phyloP scores from a whole-genome alignment of 2,329 filamentous ascomycete species.

The Trichophyton mentagrophytes region DNA sequence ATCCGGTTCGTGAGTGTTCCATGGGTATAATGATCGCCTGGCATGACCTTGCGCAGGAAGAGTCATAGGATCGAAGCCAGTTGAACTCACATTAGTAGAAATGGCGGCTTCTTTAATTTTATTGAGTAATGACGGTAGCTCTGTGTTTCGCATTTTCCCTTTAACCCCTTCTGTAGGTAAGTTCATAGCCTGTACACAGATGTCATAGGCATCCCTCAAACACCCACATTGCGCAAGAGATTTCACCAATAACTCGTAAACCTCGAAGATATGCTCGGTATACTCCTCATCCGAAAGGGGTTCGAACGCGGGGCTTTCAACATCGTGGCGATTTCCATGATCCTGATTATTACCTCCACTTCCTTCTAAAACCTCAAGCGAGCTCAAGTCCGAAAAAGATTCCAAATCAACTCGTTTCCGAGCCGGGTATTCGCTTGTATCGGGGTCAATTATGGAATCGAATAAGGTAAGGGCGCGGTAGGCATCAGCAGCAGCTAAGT shows the following conservation, averaged over 20 bases:
- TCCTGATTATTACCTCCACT: slow-evolving; percentile 22
- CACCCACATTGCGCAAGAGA: slow-evolving; percentile 29
- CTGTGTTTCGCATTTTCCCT: neutral
- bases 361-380: neutral
- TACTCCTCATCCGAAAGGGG: slow-evolving; percentile 11
- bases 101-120: slow-evolving; percentile 16
- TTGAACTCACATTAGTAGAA: slow-evolving; percentile 13
- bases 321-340: slow-evolving; percentile 21
- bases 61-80: slow-evolving; percentile 20
- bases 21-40: slow-evolving; percentile 47
- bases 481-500: slow-evolving; percentile 78
- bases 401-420: slow-evolving; percentile 24
- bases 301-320: slow-evolving; percentile 26
- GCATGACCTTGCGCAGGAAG: slow-evolving; percentile 30
- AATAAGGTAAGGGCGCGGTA: slow-evolving; percentile 80
- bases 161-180: slow-evolving; percentile 13
- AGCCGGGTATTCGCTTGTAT: slow-evolving; percentile 73
- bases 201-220: slow-evolving; percentile 31
- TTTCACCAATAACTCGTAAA: slow-evolving; percentile 27
- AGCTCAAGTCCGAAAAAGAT: neutral
- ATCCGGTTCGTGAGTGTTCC: slow-evolving; percentile 50
- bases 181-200: slow-evolving; percentile 23
- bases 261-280: slow-evolving; percentile 20
- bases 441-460: slow-evolving; percentile 61
- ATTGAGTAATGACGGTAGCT: slow-evolving; percentile 20